These are phyloP conservation scores for Pichia deserticola DNA, from an alignment of 805 yeast genomes.

Conservation along the genomic window DNA sequence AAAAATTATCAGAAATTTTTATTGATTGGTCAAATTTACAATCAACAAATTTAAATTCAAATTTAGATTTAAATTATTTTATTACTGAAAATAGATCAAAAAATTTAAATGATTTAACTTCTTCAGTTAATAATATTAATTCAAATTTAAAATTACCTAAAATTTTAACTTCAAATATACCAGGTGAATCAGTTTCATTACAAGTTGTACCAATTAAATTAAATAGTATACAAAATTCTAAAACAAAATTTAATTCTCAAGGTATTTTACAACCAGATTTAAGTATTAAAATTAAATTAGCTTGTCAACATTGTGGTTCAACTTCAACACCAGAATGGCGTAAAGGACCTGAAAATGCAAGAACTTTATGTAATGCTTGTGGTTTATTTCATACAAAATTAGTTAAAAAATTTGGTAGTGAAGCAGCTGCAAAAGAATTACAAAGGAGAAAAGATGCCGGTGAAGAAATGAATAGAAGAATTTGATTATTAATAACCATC, in stretches of 20 bases:
- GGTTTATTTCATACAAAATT: conserved; percentile 70
- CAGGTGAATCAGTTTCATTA: conserved; percentile 24
- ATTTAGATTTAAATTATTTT: background rate
- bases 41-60: background rate
- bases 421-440: conserved; percentile 34
- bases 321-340: conserved; percentile 89
- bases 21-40: conserved; percentile 4
- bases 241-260: conserved; percentile 20
- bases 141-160: too few species aligned
- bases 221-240: background rate
- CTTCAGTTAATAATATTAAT: too few species aligned
- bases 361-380: conserved; percentile 88
- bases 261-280: conserved; percentile 31
- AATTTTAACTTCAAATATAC: background rate
- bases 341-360: conserved; percentile 75
- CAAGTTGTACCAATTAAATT: conserved; percentile 28
- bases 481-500: too few species aligned
- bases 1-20: background rate
- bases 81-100: background rate
- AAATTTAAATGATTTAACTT: too few species aligned
- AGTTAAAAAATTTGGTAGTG: conserved; percentile 39
- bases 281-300: conserved; percentile 23
- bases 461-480: conserved; percentile 24
- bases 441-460: conserved; percentile 24
- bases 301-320: conserved; percentile 67